Percentiles rank a stretch among this genome's conserved stretches.
Evolutionary conservation across 2,329 filamentous ascomycete species (phyloP).

Genomic region (Thelonectria blattea): DNA sequence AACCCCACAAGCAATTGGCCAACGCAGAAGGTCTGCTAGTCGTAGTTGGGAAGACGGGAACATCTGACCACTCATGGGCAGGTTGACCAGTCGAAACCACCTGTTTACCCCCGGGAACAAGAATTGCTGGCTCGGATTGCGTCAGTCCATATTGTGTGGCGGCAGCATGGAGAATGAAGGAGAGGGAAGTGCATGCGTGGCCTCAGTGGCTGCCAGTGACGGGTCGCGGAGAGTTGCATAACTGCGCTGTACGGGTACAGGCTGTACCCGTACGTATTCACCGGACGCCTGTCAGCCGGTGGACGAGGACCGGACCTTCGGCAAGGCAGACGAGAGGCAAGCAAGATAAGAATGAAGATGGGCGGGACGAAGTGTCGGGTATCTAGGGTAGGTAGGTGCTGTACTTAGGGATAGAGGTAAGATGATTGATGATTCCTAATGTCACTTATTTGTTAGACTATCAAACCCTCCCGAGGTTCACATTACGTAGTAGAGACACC

Average conservation of each 20-base stretch:
- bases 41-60: conserved; percentile 4
- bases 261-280: no score
- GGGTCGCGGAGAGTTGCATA: not conserved
- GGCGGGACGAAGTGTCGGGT: not conserved
- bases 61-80: conserved; percentile 24
- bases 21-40: conserved; percentile 11
- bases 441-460: no score
- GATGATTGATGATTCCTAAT: no score
- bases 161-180: not conserved
- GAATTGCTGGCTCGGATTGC: conserved; percentile 6
- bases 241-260: no score
- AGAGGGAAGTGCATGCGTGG: not conserved
- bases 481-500: no score
- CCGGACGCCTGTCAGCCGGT: not conserved
- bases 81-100: conserved; percentile 14
- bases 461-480: no score
- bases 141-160: conserved; percentile 10
- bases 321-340: not conserved
- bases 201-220: not conserved
- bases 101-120: conserved; percentile 12
- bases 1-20: conserved; percentile 10
- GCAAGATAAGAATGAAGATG: conserved; percentile 1
- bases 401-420: no score
- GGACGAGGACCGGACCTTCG: conserved; percentile 1
- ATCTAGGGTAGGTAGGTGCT: no score